Base-by-base conservation (phyloP, 2,329 filamentous ascomycete species). In the Trichophyton benhamiae region DNA sequence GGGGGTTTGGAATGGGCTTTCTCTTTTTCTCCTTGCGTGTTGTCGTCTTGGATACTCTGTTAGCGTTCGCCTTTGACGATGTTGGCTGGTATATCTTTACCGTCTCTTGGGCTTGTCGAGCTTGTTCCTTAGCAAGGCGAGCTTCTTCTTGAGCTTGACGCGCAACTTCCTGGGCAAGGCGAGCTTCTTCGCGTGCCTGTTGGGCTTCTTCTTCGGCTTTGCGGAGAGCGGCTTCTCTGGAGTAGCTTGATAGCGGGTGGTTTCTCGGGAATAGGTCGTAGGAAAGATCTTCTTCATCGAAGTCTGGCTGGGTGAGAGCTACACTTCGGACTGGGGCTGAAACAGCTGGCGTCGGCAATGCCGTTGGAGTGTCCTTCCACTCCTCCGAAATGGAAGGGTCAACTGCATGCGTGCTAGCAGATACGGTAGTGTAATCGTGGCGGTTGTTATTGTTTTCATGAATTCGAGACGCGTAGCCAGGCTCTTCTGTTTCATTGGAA, bases 1-100 rank as follows among this genome's bases (percentile, higher is more conserved):
- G 62, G 7, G 75, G 75, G 61, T 77, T 76, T 3, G 75, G 75
- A 57, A 77, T 77, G 33, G 44, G 30, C 41, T 52, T 44, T 27
- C 44, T 57, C 41, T 22, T 36, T 20, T 60, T 38, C 38, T 42
- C 27, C 52, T 36, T 55, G 52, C 30, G 22, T 7, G 17, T 53
- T n/a, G 27, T 55, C 52, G 27, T 38, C 52, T 55, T 55, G 27
- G 52, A 15, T 27, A 55, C 52, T 55, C 27, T 55, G 52, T 55
- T 55, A 20, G 52, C 52, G 15, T 55, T 55, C 3, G 30, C 27
- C 52, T 55, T 55, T 20, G 52, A 55, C 27, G 52, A 55, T 1
- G 52, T 17, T 30, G 52, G 52, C 8, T 33, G 30, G 13, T 33
- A 33, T 36, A 33, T 27, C 30, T 36, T 33, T 36, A 20, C 52